Evolutionary conservation across 768 basidiomycete genomes (phyloP).

Genomic region (Naganishia onofrii): DNA sequence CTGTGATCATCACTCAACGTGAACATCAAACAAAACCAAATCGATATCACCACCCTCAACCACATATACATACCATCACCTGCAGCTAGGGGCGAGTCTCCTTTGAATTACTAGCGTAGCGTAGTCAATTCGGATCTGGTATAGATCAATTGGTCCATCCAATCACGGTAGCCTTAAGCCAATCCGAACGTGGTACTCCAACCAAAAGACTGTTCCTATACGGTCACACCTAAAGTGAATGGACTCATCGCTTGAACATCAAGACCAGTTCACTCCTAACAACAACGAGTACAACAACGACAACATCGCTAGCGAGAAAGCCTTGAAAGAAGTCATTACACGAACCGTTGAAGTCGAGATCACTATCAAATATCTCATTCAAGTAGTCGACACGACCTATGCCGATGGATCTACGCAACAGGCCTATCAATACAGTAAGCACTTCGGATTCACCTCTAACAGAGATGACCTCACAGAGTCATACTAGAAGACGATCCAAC

Average conservation of each 20-base stretch:
- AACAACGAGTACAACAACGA: not conserved
- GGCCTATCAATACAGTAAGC: not conserved
- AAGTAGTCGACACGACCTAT: not conserved
- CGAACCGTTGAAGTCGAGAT: not conserved
- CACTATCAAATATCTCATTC: not conserved
- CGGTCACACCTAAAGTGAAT: not conserved
- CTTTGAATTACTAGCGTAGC: not conserved
- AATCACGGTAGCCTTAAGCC: slow-evolving; percentile 1
- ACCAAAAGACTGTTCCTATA: not conserved
- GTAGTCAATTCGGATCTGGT: slow-evolving; percentile 1
- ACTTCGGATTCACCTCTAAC: not conserved
- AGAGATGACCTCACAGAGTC: not conserved
- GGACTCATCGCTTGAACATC: not conserved
- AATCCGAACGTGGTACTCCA: slow-evolving; percentile 6
- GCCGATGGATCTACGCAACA: no score
- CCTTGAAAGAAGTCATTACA: no score
- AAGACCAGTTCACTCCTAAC: not conserved
- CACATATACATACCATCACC: no score
- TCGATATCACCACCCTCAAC: no score
- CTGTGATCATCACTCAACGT: not conserved
- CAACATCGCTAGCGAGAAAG: not conserved
- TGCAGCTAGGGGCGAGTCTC: not conserved
- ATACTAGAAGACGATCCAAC: not conserved
- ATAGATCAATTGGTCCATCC: slow-evolving; percentile 1
- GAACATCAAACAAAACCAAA: not conserved